Base-by-base conservation (phyloP, 2,329 filamentous ascomycete species). In the Aspergillus aculeatinus region DNA sequence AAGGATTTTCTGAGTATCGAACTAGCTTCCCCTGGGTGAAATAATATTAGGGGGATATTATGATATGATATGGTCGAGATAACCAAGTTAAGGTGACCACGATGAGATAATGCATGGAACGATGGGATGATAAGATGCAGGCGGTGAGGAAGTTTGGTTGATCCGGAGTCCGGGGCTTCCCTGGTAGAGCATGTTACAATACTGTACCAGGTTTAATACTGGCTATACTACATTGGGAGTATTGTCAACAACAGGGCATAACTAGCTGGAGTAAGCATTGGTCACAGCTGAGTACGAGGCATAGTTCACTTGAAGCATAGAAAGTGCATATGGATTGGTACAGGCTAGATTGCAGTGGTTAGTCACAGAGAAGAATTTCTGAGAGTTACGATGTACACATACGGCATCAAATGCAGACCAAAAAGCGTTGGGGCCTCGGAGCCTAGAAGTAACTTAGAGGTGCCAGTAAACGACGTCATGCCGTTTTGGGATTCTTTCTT, bases 381-480 rank as follows among this genome's bases (percentile, higher is more conserved):
- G 27, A 29, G 7, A 2, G 2, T 29, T 3, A 29, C 1, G 2
- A 29, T 29, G 27, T 29, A 3, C 27, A 29, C 27, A 6, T 27
- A 9, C 27, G 9, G 27, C 27, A 27, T 2, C 7, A 7, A 27
- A 27, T 29, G 10, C 35, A 10, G 48, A 10, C 4, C 4, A 35
- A 16, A 39, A 48, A 44, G 39, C 16, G 39, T 44, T 44, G 39
- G 39, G 39, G 39, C 14, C 14, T 44, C 16, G 39, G 16, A 44
- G 39, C 16, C 39, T 16, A 12, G 39, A 42, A n/a, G 47, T 33
- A 21, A 21, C 21, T 21, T 21, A 23, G 27, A 14, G 23, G 4
- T 23, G 23, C 23, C 23, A 19, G 35, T 16, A 51, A 49, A 49
- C 56, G 60, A 63, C 60, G 62, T 64, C 58, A 62, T 62, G 49